These are phyloP conservation scores for Neurospora sp. DNA, from an alignment of 495 filamentous ascomycete genomes.

Conservation along the genomic window DNA sequence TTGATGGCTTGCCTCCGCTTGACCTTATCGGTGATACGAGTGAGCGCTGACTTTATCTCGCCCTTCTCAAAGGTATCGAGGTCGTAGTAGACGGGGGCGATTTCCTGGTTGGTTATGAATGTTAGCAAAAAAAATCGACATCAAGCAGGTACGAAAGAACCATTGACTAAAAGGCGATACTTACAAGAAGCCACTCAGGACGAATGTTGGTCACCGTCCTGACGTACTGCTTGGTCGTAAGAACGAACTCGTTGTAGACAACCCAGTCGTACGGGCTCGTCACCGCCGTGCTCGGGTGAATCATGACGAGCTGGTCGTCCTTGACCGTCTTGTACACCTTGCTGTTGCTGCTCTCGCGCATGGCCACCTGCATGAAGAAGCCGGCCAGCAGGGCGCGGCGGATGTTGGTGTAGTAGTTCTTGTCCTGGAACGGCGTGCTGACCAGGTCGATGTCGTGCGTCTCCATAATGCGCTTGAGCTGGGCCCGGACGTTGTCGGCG, in stretches of 20 bases:
- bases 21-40: constrained; percentile 64
- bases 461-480: constrained; percentile 95
- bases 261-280: constrained; percentile 89
- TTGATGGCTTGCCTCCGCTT: constrained; percentile 62
- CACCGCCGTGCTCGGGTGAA: constrained; percentile 87
- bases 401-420: constrained; percentile 97
- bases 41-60: constrained; percentile 68
- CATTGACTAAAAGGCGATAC: too few species aligned
- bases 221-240: constrained; percentile 92
- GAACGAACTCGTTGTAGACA: constrained; percentile 95
- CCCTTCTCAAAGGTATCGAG: constrained; percentile 74
- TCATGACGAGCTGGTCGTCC: constrained; percentile 78
- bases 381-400: constrained; percentile 85
- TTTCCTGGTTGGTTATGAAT: constrained; percentile 45
- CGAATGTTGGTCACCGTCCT: constrained; percentile 56
- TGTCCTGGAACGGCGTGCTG: constrained; percentile 83
- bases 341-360: constrained; percentile 60
- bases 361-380: constrained; percentile 99
- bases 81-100: constrained; percentile 88
- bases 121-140: constrained; percentile 12
- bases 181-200: constrained; percentile 82
- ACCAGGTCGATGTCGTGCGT: constrained; percentile 73
- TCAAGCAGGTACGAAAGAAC: background rate
- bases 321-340: constrained; percentile 93
- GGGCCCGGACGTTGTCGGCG: constrained; percentile 84